These are phyloP conservation scores for Russula lepida DNA, from an alignment of 768 basidiomycete genomes.

Conservation along the genomic window DNA sequence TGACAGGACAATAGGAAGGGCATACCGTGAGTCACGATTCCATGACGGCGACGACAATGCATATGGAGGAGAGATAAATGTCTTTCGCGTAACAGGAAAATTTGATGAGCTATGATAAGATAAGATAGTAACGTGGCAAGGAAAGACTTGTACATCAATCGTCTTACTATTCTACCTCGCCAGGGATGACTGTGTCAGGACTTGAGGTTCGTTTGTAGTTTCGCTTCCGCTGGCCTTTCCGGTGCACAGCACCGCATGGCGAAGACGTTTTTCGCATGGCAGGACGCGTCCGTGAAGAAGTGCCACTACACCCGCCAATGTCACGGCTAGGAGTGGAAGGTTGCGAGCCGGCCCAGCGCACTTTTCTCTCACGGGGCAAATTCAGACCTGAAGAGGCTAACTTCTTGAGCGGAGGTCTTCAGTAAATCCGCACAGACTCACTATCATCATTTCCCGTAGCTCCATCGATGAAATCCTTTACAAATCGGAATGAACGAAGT, in stretches of 20 bases:
- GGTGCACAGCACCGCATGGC: not conserved
- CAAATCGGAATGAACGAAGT: conserved; percentile 7
- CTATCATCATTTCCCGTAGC: not conserved
- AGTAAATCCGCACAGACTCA: not conserved
- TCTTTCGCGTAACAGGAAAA: not conserved
- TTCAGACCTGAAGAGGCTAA: not conserved
- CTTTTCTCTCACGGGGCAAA: too few species aligned
- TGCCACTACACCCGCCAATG: not conserved
- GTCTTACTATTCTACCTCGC: not conserved
- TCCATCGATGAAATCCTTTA: conserved; percentile 2
- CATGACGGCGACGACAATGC: not conserved
- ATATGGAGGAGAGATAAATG: conserved; percentile 7
- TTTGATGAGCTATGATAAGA: not conserved
- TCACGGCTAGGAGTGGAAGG: not conserved
- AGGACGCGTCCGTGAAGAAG: not conserved
- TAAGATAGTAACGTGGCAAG: not conserved
- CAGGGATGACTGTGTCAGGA: not conserved
- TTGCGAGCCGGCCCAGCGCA: not conserved
- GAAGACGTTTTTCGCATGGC: not conserved
- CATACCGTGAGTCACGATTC: not conserved
- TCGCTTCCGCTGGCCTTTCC: not conserved
- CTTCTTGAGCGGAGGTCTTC: not conserved
- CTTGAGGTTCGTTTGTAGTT: not conserved
- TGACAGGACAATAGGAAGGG: not conserved
- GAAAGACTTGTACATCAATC: not conserved